phyloP scores from a whole-genome alignment of 2,329 filamentous ascomycete genomes.

The Monosporascus sp. region DNA sequence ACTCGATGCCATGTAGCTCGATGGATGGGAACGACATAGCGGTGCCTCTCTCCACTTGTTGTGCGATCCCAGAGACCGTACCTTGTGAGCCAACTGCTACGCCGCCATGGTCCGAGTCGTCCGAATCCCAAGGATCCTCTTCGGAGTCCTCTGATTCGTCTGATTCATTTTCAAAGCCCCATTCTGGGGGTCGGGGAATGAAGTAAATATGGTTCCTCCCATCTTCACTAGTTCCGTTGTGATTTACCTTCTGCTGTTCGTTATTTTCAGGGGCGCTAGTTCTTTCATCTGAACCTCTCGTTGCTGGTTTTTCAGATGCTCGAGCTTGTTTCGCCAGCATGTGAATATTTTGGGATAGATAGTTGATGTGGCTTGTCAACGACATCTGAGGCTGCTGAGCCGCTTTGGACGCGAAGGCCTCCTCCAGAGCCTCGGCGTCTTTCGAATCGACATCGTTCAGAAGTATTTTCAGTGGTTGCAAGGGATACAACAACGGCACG shows the following conservation, averaged over 20 bases:
- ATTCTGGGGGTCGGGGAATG: constrained; percentile 74
- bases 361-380: constrained; percentile 71
- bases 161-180: constrained; percentile 47
- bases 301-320: constrained; percentile 5
- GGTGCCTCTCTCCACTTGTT: constrained; percentile 60
- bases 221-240: constrained; percentile 25
- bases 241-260: constrained; percentile 8
- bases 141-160: constrained; percentile 38
- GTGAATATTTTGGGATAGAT: constrained; percentile 66
- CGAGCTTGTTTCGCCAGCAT: constrained; percentile 54
- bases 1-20: constrained; percentile 71
- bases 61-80: constrained; percentile 24
- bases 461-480: constrained; percentile 61
- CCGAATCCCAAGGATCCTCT: constrained; percentile 40
- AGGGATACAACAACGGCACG: constrained; percentile 66
- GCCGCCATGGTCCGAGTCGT: constrained; percentile 43
- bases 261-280: constrained; percentile 9
- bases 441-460: constrained; percentile 57
- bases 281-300: constrained; percentile 9
- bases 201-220: constrained; percentile 63
- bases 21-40: constrained; percentile 73
- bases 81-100: constrained; percentile 26
- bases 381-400: constrained; percentile 53
- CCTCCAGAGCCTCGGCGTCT: constrained; percentile 59
- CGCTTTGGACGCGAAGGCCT: constrained; percentile 57